Evolutionary conservation across 257 asterid genomes (phyloP), one percentile per base, ranked within the genome.

Genomic region (Rehmannia glutinosa): DNA sequence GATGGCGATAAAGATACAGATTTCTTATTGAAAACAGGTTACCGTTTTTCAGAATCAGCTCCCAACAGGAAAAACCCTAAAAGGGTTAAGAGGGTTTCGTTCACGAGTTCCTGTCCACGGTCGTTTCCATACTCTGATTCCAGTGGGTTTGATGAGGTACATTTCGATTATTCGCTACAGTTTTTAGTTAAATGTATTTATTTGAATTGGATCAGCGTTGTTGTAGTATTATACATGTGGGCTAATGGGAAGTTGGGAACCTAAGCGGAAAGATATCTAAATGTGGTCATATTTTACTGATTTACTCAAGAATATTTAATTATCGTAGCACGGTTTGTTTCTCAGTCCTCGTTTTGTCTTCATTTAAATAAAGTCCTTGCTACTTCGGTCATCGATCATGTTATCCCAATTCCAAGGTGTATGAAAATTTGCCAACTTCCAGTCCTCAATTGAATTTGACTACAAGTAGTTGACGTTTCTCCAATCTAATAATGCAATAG

Each of bases 141-240:
- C 74, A 74, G 47, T 72, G 88, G 64, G 53, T 92, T 92, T 66
- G 87, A 82, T 32, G 81, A 81, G 90, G 90, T 84, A 45, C 49
- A 55, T 62, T 64, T 16, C 61, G 13, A 50, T 53, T 11, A 41
- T 38, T 6, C 67, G 69, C 24, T 53, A 13, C 50, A 5, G 36
- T 23, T 50, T 62, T 36, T 36, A 21, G 49, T 39, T 16, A 28
- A 43, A 30, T 19, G n/a, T 42, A 15, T 54, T 5, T 25, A 19
- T 20, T 54, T 36, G 19, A 47, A 11, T 30, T 57, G 35, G 33
- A 8, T 13, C 20, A 35, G 17, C n/a, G 19, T 1, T 43, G 8
- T 20, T 49, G 9, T 28, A 49, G 41, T 66, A 1, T 36, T 30
- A 28, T 59, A 6, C 21, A 25, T 47, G 66, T 15, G 60, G 51